phyloP scores from a whole-genome alignment of 257 asterid genomes.

The Solanum habrochaites region DNA sequence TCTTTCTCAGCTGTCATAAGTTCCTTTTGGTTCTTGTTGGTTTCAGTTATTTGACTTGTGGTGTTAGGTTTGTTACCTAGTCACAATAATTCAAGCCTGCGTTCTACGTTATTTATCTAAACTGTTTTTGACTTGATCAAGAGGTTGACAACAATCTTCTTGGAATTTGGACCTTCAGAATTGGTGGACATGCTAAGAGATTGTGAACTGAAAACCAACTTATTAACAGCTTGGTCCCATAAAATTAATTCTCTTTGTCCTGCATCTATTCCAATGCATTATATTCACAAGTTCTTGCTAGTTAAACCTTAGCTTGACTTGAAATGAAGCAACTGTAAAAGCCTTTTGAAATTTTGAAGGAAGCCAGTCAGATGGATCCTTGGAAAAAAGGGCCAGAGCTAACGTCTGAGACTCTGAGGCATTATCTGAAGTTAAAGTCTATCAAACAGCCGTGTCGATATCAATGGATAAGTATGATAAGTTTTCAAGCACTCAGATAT shows the following conservation, averaged over 20 bases:
- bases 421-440: neutral
- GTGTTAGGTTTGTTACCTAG: neutral
- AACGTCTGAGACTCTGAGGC: neutral
- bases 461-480: neutral
- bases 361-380: neutral
- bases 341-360: neutral
- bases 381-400: neutral
- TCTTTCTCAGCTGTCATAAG: slow-evolving; percentile 98
- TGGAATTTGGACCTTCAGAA: neutral
- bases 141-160: neutral
- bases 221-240: neutral
- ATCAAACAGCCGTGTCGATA: neutral
- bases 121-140: neutral
- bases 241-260: neutral
- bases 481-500: neutral
- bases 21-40: slow-evolving; percentile 4
- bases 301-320: neutral
- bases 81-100: neutral
- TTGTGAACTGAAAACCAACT: neutral
- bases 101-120: neutral
- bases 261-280: neutral
- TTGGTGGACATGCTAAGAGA: neutral
- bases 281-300: neutral
- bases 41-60: neutral
- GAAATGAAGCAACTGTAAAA: neutral